A percentile compares a stretch with the other conserved stretches of the same genome.
Evolutionary conservation across 2,329 filamentous ascomycete genomes (phyloP).

Genomic region (Iodosphaeria phyllophila): DNA sequence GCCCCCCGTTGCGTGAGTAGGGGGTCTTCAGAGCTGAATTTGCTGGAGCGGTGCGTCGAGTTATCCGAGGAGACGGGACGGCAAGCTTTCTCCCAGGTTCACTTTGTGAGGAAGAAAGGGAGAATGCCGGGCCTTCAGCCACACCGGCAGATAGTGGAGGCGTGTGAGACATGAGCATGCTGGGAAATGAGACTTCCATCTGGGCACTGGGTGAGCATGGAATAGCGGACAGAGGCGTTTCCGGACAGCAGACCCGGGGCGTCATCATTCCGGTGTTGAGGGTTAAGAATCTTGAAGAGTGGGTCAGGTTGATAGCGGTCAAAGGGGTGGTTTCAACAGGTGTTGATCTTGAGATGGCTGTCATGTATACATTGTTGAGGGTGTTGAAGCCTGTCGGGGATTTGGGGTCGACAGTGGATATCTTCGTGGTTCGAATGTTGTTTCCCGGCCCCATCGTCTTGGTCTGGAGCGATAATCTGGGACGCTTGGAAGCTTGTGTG

Average conservation of each 20-base stretch:
- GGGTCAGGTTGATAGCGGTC: constrained; percentile 27
- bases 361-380: constrained; percentile 44
- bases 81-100: constrained; percentile 6
- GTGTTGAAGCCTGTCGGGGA: constrained; percentile 49
- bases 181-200: constrained; percentile 29
- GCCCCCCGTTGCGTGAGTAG: constrained; percentile 36
- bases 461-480: constrained; percentile 37
- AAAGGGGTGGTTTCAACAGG: constrained; percentile 26
- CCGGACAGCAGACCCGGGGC: constrained; percentile 26
- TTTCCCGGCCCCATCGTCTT: no score
- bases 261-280: constrained; percentile 20
- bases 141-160: constrained; percentile 36
- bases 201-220: constrained; percentile 26
- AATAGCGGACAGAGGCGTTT: constrained; percentile 33
- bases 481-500: constrained; percentile 22
- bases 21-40: constrained; percentile 20
- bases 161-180: constrained; percentile 35
- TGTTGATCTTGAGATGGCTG: constrained; percentile 39
- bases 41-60: constrained; percentile 14
- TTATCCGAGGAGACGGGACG: constrained; percentile 19
- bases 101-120: constrained; percentile 22
- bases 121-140: constrained; percentile 26
- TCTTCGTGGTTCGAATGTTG: no score
- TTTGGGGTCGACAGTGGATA: constrained; percentile 34
- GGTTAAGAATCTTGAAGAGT: constrained; percentile 13